Conservation (phyloP, 2,329 filamentous ascomycete species). For the Hortaea sp. region DNA sequence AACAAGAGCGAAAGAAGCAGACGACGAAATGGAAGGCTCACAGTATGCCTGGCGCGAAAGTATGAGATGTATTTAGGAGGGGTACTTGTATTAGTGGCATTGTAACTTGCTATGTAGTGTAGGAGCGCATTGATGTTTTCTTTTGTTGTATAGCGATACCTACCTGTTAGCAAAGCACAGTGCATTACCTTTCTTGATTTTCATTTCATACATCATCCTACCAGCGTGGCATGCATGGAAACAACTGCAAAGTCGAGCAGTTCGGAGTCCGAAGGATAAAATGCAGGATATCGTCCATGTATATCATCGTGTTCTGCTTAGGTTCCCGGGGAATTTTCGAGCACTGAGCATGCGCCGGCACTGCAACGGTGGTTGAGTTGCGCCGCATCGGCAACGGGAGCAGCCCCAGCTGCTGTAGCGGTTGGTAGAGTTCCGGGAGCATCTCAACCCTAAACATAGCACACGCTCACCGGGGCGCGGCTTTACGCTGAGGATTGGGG, state of each 20-base stretch:
- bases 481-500: neutral
- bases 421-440: neutral
- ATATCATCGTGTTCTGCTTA: too few species aligned
- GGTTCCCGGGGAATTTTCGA: too few species aligned
- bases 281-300: too few species aligned
- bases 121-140: neutral
- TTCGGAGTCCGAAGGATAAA: neutral
- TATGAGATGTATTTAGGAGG: neutral
- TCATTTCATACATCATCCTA: too few species aligned
- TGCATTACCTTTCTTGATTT: too few species aligned
- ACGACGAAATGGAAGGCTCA: slow-evolving; percentile 5
- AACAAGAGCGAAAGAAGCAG: slow-evolving; percentile 1
- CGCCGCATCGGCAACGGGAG: neutral
- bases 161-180: neutral
- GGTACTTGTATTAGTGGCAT: slow-evolving; percentile 3
- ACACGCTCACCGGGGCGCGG: neutral
- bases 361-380: neutral
- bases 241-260: neutral
- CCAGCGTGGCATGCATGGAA: too few species aligned
- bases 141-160: neutral
- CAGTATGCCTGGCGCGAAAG: slow-evolving; percentile 1
- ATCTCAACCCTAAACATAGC: neutral
- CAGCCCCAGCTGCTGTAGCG: neutral
- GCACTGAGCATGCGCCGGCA: neutral
- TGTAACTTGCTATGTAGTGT: neutral